Evolutionary conservation across 2,329 filamentous ascomycete genomes (phyloP).

Genomic region (Achaetomium macrosporum): DNA sequence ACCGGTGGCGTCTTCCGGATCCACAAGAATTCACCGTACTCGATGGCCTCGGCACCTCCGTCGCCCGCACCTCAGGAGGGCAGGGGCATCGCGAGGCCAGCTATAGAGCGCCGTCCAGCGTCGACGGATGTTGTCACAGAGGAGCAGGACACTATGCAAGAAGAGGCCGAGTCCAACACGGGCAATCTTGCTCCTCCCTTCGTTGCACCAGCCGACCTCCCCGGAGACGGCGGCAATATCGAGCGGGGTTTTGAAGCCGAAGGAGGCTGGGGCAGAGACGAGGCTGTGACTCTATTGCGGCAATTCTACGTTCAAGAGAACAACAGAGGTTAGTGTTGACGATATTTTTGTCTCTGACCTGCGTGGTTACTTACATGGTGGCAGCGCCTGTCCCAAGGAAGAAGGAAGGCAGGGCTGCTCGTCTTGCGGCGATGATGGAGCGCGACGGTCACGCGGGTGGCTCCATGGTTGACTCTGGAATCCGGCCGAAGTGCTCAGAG

Average conservation of each 20-base stretch:
- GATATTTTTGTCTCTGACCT: neutral
- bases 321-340: conserved; percentile 61
- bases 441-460: conserved; percentile 31
- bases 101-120: conserved; percentile 19
- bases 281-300: conserved; percentile 85
- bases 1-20: conserved; percentile 90
- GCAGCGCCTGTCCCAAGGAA: conserved; percentile 48
- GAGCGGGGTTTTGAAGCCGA: conserved; percentile 76
- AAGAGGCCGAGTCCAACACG: conserved; percentile 8
- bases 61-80: conserved; percentile 26
- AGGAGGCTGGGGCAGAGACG: conserved; percentile 82
- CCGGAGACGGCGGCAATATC: conserved; percentile 59
- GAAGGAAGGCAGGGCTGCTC: conserved; percentile 50
- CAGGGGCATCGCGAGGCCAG: conserved; percentile 26
- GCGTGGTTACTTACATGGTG: neutral
- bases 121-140: conserved; percentile 13
- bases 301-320: conserved; percentile 99
- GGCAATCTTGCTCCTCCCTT: neutral
- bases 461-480: conserved; percentile 16
- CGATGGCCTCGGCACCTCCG: conserved; percentile 38
- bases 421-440: conserved; percentile 47
- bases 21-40: conserved; percentile 55
- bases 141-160: conserved; percentile 5
- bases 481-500: neutral
- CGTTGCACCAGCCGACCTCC: conserved; percentile 23